Conservation (phyloP, 192 early-diverging fungal species). For the Diversispora eburnea region DNA sequence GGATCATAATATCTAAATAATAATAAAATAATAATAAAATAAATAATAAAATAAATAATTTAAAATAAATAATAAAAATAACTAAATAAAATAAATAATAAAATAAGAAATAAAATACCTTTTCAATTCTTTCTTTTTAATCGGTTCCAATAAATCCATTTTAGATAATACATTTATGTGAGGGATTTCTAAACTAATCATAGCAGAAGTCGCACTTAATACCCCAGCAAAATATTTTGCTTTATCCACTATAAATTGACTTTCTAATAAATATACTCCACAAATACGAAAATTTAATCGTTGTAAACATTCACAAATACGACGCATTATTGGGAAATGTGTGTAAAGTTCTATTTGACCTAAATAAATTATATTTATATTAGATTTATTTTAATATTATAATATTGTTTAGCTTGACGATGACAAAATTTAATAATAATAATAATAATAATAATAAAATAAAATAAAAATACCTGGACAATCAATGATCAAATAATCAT, state of each 20-base stretch:
- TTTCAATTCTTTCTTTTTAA: conserved; percentile 62
- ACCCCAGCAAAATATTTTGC: conserved; percentile 96
- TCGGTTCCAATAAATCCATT: conserved; percentile 83
- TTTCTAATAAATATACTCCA: conserved; percentile 90
- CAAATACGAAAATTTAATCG: conserved; percentile 80
- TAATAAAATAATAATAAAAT: conserved; percentile 9
- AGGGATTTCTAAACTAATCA: conserved; percentile 96
- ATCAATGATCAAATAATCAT: conserved; percentile 97
- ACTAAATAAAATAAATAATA: background rate
- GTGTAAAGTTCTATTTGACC: conserved; percentile 99
- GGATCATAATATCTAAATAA: conserved; percentile 79
- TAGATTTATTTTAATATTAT: background rate
- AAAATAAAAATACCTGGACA: conserved; percentile 61
- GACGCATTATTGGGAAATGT: conserved; percentile 93
- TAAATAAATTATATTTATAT: background rate
- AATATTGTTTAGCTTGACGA: background rate
- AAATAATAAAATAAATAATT: background rate
- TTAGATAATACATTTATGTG: conserved; percentile 98
- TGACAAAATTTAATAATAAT: background rate
- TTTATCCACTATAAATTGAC: conserved; percentile 94
- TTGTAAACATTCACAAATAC: conserved; percentile 64
- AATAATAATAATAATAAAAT: background rate
- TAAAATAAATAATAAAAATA: background rate
- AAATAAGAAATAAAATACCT: conserved; percentile 29
- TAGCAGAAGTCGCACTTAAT: conserved; percentile 90